These are phyloP conservation scores for Dacryopinax spathularia DNA, from an alignment of 768 basidiomycete genomes.

Conservation along the genomic window DNA sequence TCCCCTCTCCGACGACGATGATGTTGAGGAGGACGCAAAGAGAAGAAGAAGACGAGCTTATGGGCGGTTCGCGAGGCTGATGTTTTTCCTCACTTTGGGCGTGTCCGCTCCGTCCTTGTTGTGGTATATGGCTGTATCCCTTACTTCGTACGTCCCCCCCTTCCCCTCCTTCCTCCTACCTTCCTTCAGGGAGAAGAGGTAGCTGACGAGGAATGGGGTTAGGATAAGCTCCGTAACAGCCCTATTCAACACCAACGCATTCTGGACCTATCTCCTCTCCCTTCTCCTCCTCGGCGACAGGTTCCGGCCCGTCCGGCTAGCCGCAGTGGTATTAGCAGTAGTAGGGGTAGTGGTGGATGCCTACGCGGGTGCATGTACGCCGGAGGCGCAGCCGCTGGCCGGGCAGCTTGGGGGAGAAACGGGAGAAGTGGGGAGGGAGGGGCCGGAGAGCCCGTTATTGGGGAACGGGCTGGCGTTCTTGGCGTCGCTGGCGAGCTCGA, in stretches of 20 bases:
- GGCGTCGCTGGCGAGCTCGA: slow-evolving; percentile 56
- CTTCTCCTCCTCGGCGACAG: slow-evolving; percentile 33
- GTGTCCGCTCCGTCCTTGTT: slow-evolving; percentile 51
- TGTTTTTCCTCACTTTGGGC: slow-evolving; percentile 35
- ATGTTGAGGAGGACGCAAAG: too few relatives aligned
- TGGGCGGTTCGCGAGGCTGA: slow-evolving; percentile 23
- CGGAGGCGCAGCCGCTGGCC: not conserved
- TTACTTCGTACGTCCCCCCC: slow-evolving; percentile 49
- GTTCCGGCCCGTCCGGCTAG: slow-evolving; percentile 44
- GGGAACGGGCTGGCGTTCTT: slow-evolving; percentile 62
- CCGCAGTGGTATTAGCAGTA: slow-evolving; percentile 68
- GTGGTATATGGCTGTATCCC: slow-evolving; percentile 59
- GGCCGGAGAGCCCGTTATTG: slow-evolving; percentile 25
- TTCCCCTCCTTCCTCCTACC: slow-evolving; percentile 2
- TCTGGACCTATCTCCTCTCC: slow-evolving; percentile 82
- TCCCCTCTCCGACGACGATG: not conserved
- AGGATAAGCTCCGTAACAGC: slow-evolving; percentile 60
- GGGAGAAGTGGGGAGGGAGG: slow-evolving; percentile 1
- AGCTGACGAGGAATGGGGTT: too few relatives aligned
- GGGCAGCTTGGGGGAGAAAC: not conserved
- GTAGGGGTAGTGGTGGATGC: slow-evolving; percentile 67
- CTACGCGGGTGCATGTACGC: slow-evolving; percentile 42
- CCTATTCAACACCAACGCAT: slow-evolving; percentile 79
- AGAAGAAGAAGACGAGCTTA: not conserved
- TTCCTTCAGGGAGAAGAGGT: slow-evolving; percentile 26